Evolutionary conservation across 441 rosid species (phyloP).

Genomic region (Adansonia rubrostipa): DNA sequence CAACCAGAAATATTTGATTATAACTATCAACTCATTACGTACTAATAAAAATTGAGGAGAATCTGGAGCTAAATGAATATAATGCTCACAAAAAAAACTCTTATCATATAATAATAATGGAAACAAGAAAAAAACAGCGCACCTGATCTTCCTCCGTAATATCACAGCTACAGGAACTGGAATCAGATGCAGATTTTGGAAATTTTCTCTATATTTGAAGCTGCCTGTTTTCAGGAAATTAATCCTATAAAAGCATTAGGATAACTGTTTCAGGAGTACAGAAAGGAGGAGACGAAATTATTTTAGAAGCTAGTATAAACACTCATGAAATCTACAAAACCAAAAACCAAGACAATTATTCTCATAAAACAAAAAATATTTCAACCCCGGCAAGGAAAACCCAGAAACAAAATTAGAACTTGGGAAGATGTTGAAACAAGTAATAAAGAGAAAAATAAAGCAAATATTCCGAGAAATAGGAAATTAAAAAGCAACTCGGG

Average conservation of each 20-base stretch:
- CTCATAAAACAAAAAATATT: no score
- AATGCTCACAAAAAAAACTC: neutral
- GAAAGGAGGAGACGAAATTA: conserved; percentile 11
- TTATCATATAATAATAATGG: conserved; percentile 1
- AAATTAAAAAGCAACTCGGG: conserved; percentile 18
- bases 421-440: neutral
- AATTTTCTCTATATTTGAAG: conserved; percentile 42
- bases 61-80: neutral
- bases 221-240: conserved; percentile 62
- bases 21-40: neutral
- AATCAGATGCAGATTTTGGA: conserved; percentile 55
- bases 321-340: neutral
- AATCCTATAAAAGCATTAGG: conserved; percentile 38
- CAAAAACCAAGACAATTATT: neutral
- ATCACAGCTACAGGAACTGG: conserved; percentile 48
- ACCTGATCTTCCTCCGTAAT: conserved; percentile 60
- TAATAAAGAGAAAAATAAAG: conserved; percentile 28
- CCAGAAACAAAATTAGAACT: neutral
- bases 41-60: neutral
- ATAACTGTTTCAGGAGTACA: conserved; percentile 23
- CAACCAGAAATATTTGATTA: conserved; percentile 30
- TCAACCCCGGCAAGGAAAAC: neutral
- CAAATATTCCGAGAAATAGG: conserved; percentile 13
- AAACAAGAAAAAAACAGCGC: conserved; percentile 31
- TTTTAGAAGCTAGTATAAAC: conserved; percentile 17